phyloP scores from a whole-genome alignment of 176 grass and related monocot species.

The Ananas comosus region DNA sequence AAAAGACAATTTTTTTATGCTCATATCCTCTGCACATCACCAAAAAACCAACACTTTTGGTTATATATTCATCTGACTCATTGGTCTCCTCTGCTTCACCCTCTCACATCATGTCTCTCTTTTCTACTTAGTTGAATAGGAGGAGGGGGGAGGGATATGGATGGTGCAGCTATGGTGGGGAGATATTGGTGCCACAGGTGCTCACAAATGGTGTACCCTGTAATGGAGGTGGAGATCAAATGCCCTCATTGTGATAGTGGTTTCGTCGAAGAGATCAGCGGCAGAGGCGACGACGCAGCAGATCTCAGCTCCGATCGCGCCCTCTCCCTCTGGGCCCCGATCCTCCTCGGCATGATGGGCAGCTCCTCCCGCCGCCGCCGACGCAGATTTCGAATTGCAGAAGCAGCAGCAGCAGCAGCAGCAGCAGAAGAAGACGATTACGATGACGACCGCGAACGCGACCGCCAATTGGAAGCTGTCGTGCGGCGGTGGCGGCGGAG shows the following conservation, averaged over 20 bases:
- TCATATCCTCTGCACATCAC: background rate
- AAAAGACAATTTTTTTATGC: background rate
- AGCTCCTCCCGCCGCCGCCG: background rate
- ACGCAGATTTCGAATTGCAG: background rate
- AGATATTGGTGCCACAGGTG: slow-evolving; percentile 25
- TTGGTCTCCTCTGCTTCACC: background rate
- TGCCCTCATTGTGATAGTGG: slow-evolving; percentile 18
- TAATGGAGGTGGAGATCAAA: slow-evolving; percentile 1
- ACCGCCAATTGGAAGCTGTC: background rate
- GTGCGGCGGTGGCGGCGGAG: background rate
- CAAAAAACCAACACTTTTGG: background rate
- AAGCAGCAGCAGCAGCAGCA: background rate
- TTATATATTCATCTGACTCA: background rate
- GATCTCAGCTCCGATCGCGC: background rate
- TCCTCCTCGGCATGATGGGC: slow-evolving; percentile 1
- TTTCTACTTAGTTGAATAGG: background rate
- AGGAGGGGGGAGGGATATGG: background rate
- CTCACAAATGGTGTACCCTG: slow-evolving; percentile 10
- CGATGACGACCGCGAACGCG: background rate
- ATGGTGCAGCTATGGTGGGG: background rate
- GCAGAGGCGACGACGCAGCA: background rate
- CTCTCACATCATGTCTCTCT: background rate
- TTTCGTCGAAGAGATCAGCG: slow-evolving; percentile 17
- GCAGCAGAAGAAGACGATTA: background rate
- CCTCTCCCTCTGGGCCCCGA: slow-evolving; percentile 6